Base-by-base conservation (phyloP, 257 asterid genomes). In the Phtheirospermum japonicum region DNA sequence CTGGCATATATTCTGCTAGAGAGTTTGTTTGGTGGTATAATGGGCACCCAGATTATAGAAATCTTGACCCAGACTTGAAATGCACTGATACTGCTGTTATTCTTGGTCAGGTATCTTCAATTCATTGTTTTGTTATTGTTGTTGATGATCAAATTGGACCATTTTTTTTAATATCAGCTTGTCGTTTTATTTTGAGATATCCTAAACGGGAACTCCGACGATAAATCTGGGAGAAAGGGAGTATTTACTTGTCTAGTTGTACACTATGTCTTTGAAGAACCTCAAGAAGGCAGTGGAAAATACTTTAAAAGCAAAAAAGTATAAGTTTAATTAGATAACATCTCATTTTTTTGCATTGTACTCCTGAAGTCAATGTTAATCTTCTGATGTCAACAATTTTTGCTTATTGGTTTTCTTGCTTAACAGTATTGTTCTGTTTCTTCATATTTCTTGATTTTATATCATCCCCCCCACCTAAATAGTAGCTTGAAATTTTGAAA, bases 1-100 rank as follows among this genome's bases (percentile, higher is more conserved):
- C 73, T 61, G 96, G 95, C 52, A 77, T 85, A 70, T 60, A 76
- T 61, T 76, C 97, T 73, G 94, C 99, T 10, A 76, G 97, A 77
- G 99, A 92, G 71, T 92, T 89, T 74, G 96, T 89, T 50, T 92
- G 99, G 96, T 89, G 97, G 97, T 89, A 92, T 80, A 86, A 89
- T 64, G 97, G 97, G 64, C 99, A 87, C 63, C 99, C 97, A 34
- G 97, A 89, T 77, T 85, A 71, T 72, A 74, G 81, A 66, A 75
- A 77, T 69, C 88, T 92, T 66, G 76, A 81, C 58, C 97, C 91
- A 34, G 95, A 85, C 69, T 73, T 89, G 80, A 86, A 71, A 75
- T 79, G 81, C 79, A 74, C 84, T 0, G 94, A 92, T 66, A 89
- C 95, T 49, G 96, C 96, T 65, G 89, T 86, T 68, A 67, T 89